Conservation (phyloP, 2,329 filamentous ascomycete genomes). For the Plectosphaerella plurivora region DNA sequence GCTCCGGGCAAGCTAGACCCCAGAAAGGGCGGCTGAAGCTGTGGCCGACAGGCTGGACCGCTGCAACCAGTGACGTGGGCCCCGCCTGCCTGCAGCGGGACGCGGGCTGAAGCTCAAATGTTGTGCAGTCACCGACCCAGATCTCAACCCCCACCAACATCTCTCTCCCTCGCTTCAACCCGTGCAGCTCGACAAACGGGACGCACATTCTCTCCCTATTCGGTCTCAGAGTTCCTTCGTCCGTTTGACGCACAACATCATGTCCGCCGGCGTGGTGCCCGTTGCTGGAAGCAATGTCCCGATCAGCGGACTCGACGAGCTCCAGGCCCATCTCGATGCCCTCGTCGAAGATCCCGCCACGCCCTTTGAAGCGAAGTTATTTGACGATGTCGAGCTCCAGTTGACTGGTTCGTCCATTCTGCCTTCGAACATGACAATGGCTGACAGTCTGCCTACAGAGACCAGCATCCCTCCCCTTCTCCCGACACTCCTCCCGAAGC, state of each 20-base stretch:
- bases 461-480: constrained; percentile 47
- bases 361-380: constrained; percentile 42
- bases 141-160: neutral
- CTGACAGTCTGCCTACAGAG: constrained; percentile 26
- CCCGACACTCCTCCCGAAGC: constrained; percentile 46
- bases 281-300: constrained; percentile 36
- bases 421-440: neutral
- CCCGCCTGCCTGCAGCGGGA: neutral
- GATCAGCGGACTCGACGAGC: constrained; percentile 47
- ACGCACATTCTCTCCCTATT: neutral
- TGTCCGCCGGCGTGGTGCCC: constrained; percentile 28
- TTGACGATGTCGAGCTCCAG: constrained; percentile 57
- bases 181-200: neutral
- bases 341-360: constrained; percentile 39
- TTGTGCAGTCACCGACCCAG: neutral
- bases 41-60: neutral
- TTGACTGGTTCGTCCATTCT: constrained; percentile 39
- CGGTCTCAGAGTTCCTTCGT: neutral
- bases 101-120: neutral
- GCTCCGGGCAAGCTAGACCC: neutral
- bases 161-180: neutral
- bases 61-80: neutral
- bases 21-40: neutral
- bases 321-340: constrained; percentile 48
- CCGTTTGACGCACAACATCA: constrained; percentile 6